phyloP scores from a whole-genome alignment of 2,329 filamentous ascomycete species.

The Cytospora paraplurivora region DNA sequence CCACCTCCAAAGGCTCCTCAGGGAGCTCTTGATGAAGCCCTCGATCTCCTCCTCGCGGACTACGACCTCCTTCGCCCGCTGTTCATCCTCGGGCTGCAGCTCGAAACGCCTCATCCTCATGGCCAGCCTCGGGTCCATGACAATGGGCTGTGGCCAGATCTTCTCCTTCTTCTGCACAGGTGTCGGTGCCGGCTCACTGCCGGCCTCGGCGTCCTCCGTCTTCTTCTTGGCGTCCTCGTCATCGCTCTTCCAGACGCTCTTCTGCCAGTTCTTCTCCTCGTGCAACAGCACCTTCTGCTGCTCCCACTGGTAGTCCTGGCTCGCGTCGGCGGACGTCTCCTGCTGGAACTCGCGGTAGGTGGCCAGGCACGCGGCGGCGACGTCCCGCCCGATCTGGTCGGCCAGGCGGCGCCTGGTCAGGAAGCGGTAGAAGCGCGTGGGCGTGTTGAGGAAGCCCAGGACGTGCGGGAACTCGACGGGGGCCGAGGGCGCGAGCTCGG shows the following conservation, averaged over 20 bases:
- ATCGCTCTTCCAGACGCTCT: constrained; percentile 66
- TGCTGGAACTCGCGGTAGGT: constrained; percentile 53
- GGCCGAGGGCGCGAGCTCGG: constrained; percentile 70
- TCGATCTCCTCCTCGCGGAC: constrained; percentile 70
- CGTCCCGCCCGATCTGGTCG: constrained; percentile 83
- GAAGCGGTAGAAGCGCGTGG: constrained; percentile 83
- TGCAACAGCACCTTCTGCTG: constrained; percentile 64
- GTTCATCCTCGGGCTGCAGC: constrained; percentile 69
- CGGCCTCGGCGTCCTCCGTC: constrained; percentile 30
- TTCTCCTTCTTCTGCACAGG: constrained; percentile 55
- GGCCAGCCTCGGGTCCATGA: constrained; percentile 74
- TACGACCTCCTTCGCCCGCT: constrained; percentile 61
- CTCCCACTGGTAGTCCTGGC: constrained; percentile 50
- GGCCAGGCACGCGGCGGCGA: constrained; percentile 79
- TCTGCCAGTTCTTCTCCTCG: constrained; percentile 84
- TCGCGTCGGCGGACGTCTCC: constrained; percentile 36
- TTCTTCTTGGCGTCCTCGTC: constrained; percentile 45
- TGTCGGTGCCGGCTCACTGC: constrained; percentile 9
- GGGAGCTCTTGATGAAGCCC: constrained; percentile 65
- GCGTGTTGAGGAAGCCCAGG: constrained; percentile 89
- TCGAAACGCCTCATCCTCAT: constrained; percentile 80
- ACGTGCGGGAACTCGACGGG: constrained; percentile 83
- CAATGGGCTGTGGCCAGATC: constrained; percentile 75
- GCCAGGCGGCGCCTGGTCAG: constrained; percentile 83
- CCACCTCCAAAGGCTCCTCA: constrained; percentile 58